phyloP scores from a whole-genome alignment of 495 filamentous ascomycete species.

The Penicillium macrosclerotiorum region DNA sequence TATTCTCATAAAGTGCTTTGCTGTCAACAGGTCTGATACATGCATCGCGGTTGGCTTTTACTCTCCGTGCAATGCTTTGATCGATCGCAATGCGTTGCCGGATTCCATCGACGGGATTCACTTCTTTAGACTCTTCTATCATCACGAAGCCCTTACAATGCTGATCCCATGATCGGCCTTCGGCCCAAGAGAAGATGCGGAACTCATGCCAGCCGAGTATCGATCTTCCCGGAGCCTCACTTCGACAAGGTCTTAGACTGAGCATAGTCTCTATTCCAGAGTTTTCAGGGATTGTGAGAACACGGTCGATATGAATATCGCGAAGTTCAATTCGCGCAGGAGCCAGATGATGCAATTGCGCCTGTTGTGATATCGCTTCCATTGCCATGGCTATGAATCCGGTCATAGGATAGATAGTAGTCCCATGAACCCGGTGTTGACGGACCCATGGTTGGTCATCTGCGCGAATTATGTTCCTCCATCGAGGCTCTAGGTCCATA shows the following conservation, averaged over 20 bases:
- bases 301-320: conserved; percentile 38
- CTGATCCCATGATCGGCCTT: conserved; percentile 37
- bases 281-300: conserved; percentile 37
- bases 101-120: conserved; percentile 25
- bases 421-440: conserved; percentile 46
- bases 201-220: conserved; percentile 45
- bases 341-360: conserved; percentile 21
- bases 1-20: conserved; percentile 20
- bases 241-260: conserved; percentile 18
- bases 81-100: conserved; percentile 9
- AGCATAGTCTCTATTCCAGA: conserved; percentile 32
- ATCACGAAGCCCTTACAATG: conserved; percentile 40
- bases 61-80: too few species aligned
- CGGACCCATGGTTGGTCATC: conserved; percentile 35
- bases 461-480: conserved; percentile 30
- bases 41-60: too few species aligned
- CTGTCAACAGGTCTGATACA: conserved; percentile 15
- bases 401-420: conserved; percentile 48
- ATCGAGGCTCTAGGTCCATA: conserved; percentile 27
- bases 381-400: conserved; percentile 51
- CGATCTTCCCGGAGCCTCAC: conserved; percentile 21
- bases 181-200: conserved; percentile 33
- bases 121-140: conserved; percentile 25
- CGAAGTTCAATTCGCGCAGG: conserved; percentile 27
- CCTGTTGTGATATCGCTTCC: conserved; percentile 48